These are phyloP conservation scores for Desmodesmus armatus DNA, from an alignment of 139 green algal species.

Conservation along the genomic window DNA sequence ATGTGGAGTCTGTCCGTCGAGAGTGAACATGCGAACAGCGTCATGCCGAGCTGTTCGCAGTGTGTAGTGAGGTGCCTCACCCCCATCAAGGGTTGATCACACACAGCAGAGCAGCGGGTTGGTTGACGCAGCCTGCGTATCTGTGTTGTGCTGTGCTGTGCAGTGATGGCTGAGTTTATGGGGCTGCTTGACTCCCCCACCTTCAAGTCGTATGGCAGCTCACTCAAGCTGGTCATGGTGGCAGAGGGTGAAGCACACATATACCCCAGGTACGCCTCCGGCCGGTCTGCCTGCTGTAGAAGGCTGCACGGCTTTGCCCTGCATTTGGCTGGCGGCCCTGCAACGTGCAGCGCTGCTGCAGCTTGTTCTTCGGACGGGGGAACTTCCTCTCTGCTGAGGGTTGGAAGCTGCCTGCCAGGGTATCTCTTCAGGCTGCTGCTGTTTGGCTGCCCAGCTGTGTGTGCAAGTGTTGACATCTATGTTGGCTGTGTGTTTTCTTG, in stretches of 20 bases:
- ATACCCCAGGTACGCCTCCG: conserved; percentile 80
- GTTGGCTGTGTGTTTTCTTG: background rate
- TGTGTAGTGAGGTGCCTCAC: background rate
- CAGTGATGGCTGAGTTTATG: conserved; percentile 81
- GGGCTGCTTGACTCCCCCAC: conserved; percentile 69
- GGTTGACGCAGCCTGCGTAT: too few relatives aligned
- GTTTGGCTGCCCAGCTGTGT: background rate
- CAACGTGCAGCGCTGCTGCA: background rate
- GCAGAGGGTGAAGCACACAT: conserved; percentile 84
- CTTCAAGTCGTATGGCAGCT: conserved; percentile 80
- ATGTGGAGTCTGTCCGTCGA: too few relatives aligned
- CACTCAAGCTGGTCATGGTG: conserved; percentile 91
- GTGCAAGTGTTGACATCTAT: background rate
- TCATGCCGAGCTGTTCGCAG: too few relatives aligned
- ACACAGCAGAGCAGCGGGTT: background rate
- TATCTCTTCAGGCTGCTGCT: background rate
- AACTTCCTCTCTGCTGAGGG: too few relatives aligned
- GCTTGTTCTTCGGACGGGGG: background rate
- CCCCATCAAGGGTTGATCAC: background rate
- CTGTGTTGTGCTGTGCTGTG: conserved; percentile 13
- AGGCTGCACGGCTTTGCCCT: background rate
- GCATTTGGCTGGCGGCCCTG: background rate
- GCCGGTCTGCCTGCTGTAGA: background rate
- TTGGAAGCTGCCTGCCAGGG: background rate
- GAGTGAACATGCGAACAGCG: too few relatives aligned